phyloP scores from a whole-genome alignment of 176 grass and related monocot genomes.

The Rhynchospora pubera region DNA sequence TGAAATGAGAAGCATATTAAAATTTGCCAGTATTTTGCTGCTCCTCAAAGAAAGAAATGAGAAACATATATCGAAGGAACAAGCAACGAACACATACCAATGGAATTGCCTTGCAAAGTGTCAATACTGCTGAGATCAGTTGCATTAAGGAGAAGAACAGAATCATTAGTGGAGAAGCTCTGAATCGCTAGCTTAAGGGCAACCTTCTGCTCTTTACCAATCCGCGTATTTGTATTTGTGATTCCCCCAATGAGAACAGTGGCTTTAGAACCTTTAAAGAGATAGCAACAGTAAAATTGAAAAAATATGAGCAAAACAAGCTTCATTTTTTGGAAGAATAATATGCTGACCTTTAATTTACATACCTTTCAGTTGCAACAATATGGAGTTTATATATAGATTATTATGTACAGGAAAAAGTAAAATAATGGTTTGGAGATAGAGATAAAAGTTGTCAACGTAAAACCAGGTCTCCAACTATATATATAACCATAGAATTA shows the following conservation, averaged over 20 bases:
- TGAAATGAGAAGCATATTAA: no score
- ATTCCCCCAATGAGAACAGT: neutral
- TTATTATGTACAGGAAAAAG: neutral
- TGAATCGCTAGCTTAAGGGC: neutral
- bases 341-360: neutral
- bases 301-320: neutral
- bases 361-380: neutral
- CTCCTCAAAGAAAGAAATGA: no score
- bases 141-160: neutral
- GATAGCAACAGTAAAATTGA: neutral
- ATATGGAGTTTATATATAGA: neutral
- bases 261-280: neutral
- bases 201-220: conserved; percentile 4
- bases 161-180: neutral
- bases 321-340: neutral
- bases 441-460: neutral
- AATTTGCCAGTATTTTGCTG: no score
- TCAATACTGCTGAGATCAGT: neutral
- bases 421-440: neutral
- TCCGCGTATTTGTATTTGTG: neutral
- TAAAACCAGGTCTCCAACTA: no score
- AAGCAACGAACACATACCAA: neutral
- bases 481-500: no score
- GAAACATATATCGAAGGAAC: no score
- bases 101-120: neutral